Evolutionary conservation across 2,329 filamentous ascomycete species (phyloP), one percentile per base, ranked within the genome.

Genomic region (Penicillium capsulatum): DNA sequence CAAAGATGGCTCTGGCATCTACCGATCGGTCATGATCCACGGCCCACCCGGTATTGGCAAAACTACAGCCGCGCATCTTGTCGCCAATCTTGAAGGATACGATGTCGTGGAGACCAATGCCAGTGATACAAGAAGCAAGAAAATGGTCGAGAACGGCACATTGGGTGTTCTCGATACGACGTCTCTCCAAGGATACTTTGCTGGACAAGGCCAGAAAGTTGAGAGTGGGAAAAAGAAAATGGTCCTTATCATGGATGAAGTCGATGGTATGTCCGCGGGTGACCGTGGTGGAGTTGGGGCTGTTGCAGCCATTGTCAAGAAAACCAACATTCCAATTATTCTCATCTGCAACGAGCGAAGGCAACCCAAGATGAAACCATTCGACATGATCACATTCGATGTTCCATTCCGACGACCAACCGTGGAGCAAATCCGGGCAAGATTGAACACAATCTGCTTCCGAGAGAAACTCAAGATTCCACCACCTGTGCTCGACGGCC

Each of bases 191-290:
- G 92, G 92, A 1, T 98, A 85, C 66, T 98, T 97, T 63, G 81
- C 89, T 5, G 81, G 81, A 2, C 86, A 90, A 40, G 85, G 86
- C 16, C 86, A 92, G 65, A 77, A 83, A 41, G 81, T 95, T 3
- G 84, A 96, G 31, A 68, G 72, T 3, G 74, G 75, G 11, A 97
- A 92, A 72, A 94, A 94, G 72, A 96, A 96, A 54, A 81, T 97
- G 22, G 87, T 96, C 4, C 71, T 98, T 34, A 88, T 98, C 67
- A 97, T 98, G 92, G 92, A 98, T 55, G 92, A 98, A 67, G 92
- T 98, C 3, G 92, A 98, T 57, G 92, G 92, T 36, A 97, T 98
- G 92, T 97, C 91, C 45, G 90, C 88, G 24, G 92, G 92, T 60
- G 92, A 98, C 61, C 83, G 92, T 45, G 92, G 92, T 51, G 92